Evolutionary conservation across 805 yeast species (phyloP), one percentile per base, ranked within the genome.

Genomic region (Lipomyces chichibuensis): DNA sequence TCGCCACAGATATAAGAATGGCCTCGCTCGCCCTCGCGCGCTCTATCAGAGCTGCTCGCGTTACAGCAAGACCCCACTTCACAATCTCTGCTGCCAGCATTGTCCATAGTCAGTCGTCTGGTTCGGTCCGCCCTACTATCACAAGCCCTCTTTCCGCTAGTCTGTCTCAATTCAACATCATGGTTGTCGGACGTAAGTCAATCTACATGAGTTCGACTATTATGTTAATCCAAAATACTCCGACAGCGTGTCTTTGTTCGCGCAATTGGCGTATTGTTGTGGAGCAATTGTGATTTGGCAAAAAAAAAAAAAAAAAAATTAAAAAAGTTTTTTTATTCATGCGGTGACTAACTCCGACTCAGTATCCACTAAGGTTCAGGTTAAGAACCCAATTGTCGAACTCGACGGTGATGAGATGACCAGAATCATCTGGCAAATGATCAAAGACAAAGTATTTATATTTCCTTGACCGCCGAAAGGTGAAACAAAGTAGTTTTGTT

Each of bases 401-500:
- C 87, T 94, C 90, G 98, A 94, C 75, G 98, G 98, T 71, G 98
- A 94, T 80, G 98, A 94, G 81, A 91, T 90, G 91, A 94, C 98
- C 77, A 85, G 98, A 77, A 92, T 94, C 79, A 94, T 94, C 82
- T 94, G 98, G 98, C 84, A 91, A 73, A 79, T 88, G 74, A 94
- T 94, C 80, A 91, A 89, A 78, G 94, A 91, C 72, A 86, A 91
- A 61, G 70, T 67, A 61, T 32, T 52, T 25, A 25, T 13, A 23
- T 52, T 29, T 23, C 8, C 13, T 52, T 11, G 17, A 20, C 11
- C 11, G 23, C 7, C 4, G 5, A 0, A 37, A 14, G 14, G 39
- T 37, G 39, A 37, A 35, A 11, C 5, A 2, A 8, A n/a, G 20
- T 9, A 23, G 29, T 1, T 52, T 1, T 52, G 55, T 25, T 52